Base-by-base conservation (phyloP, 371 early-diverging fungal species). In the Actinomucor elegans region DNA sequence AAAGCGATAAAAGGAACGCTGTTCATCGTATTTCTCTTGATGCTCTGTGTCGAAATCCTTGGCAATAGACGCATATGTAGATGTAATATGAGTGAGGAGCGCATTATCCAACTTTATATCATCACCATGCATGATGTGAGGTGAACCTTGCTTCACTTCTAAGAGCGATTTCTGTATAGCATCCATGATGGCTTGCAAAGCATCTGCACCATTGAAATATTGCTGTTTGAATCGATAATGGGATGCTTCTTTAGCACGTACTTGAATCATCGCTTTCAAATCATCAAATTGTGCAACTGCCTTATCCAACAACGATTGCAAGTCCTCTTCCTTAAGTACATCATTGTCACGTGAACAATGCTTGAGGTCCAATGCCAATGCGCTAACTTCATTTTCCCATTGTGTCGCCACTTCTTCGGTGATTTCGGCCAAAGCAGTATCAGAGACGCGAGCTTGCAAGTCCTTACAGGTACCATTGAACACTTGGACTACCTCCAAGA, bases 331-430 rank as follows among this genome's bases (percentile, higher is more conserved):
- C 8, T 59, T 29, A 20, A 17, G 41, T 10, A 43, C 40, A 6
- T 20, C 17, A 20, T 63, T 56, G n/a, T n/a, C n/a, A n/a, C n/a
- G n/a, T n/a, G n/a, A n/a, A n/a, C n/a, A n/a, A n/a, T n/a, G n/a
- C n/a, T n/a, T n/a, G n/a, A n/a, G n/a, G n/a, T n/a, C n/a, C n/a
- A n/a, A n/a, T n/a, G n/a, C n/a, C 5, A 70, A 21, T 31, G 14
- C 3, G 8, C 60, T 41, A 6, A 57, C 27, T 1, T 56, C 34
- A 11, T 60, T 41, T 29, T 67, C 67, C 71, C 71, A 71, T 11
- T 51, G 46, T 4, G 43, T 52, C 2, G 58, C 4, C 1, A 55
- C 20, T 7, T 49, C 40, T 11, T 71, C 71, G 0, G 57, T 61
- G 1, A 67, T 20, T 0, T 43, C 23, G 3, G 34, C 40, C 4